phyloP scores from a whole-genome alignment of 1,284 basidiomycete genomes.

The Papiliotrema flavescens region DNA sequence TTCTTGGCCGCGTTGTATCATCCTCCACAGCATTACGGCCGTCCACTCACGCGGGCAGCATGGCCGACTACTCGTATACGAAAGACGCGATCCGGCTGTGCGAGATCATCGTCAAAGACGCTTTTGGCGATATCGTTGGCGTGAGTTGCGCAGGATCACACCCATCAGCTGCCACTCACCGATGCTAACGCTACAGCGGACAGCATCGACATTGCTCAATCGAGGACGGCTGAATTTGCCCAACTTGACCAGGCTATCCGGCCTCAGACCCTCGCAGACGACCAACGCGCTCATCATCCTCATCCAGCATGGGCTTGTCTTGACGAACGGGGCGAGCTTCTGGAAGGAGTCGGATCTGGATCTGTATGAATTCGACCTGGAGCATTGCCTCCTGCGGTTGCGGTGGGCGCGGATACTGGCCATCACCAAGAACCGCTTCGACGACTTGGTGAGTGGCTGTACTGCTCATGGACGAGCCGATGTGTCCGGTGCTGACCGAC shows the following conservation, averaged over 20 bases:
- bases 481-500: no score
- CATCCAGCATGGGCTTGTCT: conserved; percentile 87
- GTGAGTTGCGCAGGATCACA: conserved; percentile 27
- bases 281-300: conserved; percentile 70
- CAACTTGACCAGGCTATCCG: conserved; percentile 59
- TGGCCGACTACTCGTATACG: conserved; percentile 23
- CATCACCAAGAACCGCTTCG: conserved; percentile 66
- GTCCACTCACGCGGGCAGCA: background rate
- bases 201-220: conserved; percentile 76
- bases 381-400: conserved; percentile 72
- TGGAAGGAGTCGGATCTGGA: conserved; percentile 61
- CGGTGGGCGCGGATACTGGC: conserved; percentile 76
- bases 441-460: conserved; percentile 62
- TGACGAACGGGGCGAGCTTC: conserved; percentile 62
- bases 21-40: no score
- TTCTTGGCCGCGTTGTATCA: no score
- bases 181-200: conserved; percentile 54
- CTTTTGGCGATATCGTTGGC: conserved; percentile 45
- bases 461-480: no score
- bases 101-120: conserved; percentile 44
- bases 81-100: conserved; percentile 51
- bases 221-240: conserved; percentile 74
- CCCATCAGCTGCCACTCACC: background rate
- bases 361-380: conserved; percentile 62
- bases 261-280: conserved; percentile 60